Percentiles rank a stretch among this genome's conserved stretches.
phyloP scores from a whole-genome alignment of 306 rosid species.

The Sicyos baderoa region DNA sequence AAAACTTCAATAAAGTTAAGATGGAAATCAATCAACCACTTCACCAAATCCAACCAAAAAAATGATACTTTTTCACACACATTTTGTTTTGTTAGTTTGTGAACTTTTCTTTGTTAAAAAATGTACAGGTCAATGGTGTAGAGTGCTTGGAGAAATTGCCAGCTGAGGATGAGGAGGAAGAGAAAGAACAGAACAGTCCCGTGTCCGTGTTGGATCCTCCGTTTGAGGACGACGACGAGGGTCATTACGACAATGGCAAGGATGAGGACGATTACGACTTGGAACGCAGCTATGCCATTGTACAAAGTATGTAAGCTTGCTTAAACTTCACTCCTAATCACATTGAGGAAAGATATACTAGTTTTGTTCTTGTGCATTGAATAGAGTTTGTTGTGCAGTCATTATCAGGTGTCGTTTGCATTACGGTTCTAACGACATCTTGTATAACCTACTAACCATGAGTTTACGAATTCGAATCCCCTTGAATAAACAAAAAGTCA shows the following conservation, averaged over 20 bases:
- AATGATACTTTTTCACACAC: neutral
- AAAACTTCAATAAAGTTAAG: constrained; percentile 25
- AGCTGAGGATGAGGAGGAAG: constrained; percentile 51
- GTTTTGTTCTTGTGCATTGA: constrained; percentile 15
- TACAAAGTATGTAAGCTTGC: constrained; percentile 58
- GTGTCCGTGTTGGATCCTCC: constrained; percentile 91
- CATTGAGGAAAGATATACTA: neutral
- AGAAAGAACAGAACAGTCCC: constrained; percentile 90
- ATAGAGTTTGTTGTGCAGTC: constrained; percentile 28
- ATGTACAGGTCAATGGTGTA: constrained; percentile 34
- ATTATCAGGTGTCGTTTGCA: no score
- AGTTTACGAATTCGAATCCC: no score
- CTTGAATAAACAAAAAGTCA: neutral
- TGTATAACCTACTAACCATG: no score
- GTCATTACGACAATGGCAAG: constrained; percentile 38
- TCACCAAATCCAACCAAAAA: neutral
- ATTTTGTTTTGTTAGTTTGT: constrained; percentile 2
- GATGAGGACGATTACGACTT: constrained; percentile 37
- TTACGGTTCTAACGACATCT: no score
- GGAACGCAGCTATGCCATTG: constrained; percentile 77
- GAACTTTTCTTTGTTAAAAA: neutral
- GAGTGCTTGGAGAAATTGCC: constrained; percentile 37
- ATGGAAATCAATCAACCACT: constrained; percentile 17
- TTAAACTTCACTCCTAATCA: neutral
- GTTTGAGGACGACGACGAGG: constrained; percentile 58